Percentiles rank a stretch among this genome's conserved stretches.
These are phyloP conservation scores for Penicillium thymicola DNA, from an alignment of 2,329 filamentous ascomycete genomes.

Conservation along the genomic window DNA sequence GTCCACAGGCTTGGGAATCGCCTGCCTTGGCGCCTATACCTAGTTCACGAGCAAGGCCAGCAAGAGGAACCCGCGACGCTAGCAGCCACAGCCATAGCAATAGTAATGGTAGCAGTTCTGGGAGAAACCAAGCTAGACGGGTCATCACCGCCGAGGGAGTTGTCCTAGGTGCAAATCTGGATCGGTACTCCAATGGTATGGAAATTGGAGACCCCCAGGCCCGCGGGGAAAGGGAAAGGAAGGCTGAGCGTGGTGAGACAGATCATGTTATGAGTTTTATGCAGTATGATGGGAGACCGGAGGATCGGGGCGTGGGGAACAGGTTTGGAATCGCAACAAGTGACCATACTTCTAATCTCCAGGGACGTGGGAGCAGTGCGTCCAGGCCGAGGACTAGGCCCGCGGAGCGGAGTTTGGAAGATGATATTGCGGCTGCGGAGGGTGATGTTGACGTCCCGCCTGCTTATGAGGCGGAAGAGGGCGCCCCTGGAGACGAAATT, in stretches of 20 bases:
- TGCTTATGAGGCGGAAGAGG: slow-evolving; percentile 13
- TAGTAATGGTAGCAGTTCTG: background rate
- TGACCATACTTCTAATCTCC: background rate
- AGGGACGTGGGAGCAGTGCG: background rate
- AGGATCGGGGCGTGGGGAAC: background rate
- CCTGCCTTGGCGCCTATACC: background rate
- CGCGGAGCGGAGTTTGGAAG: background rate
- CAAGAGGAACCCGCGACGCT: background rate
- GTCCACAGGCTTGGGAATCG: background rate
- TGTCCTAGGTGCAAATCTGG: slow-evolving; percentile 27
- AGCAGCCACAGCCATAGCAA: background rate
- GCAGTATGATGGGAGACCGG: slow-evolving; percentile 14
- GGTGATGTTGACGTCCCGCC: slow-evolving; percentile 8
- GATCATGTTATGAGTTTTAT: slow-evolving; percentile 31
- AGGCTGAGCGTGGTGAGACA: background rate
- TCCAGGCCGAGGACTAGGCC: background rate
- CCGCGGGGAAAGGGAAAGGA: background rate
- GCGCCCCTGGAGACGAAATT: background rate
- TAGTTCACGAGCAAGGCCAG: background rate
- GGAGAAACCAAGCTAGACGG: background rate
- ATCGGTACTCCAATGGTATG: slow-evolving; percentile 11
- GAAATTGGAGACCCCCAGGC: background rate
- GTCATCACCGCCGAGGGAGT: slow-evolving; percentile 29
- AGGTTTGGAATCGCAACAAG: background rate
- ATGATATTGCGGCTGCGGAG: background rate